A percentile compares a stretch with the other conserved stretches of the same genome.
Evolutionary conservation across 148 eudicot species (phyloP).

Genomic region (Rhododendron kiyosumense): DNA sequence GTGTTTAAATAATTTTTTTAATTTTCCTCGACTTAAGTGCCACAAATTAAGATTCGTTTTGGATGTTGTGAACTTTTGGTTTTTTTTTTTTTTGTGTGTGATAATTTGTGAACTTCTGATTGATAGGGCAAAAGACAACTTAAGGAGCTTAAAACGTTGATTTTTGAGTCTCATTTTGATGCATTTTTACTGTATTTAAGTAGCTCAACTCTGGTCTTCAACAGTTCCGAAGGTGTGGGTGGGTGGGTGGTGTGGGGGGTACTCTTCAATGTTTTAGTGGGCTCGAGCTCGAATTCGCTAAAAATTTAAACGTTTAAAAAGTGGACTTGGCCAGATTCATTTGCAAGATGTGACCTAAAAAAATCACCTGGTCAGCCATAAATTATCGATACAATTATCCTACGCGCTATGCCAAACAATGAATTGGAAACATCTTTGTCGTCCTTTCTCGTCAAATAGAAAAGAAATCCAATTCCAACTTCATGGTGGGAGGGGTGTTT

Average conservation of each 20-base stretch:
- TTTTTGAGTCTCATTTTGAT: background rate
- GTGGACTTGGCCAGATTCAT: too few species aligned
- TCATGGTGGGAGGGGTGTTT: background rate
- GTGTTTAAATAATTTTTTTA: too few species aligned
- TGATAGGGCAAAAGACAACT: background rate
- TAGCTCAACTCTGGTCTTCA: background rate
- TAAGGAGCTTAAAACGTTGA: background rate
- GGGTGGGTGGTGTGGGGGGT: too few species aligned
- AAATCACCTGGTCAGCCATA: too few species aligned
- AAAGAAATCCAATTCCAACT: constrained; percentile 11
- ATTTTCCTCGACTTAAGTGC: background rate
- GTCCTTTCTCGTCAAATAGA: background rate
- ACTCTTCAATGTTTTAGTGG: too few species aligned
- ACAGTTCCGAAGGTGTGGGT: too few species aligned
- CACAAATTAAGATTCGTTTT: background rate
- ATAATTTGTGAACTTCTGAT: too few species aligned
- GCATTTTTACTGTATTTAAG: background rate
- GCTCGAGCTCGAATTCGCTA: too few species aligned
- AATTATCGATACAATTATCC: background rate
- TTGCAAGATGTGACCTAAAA: too few species aligned
- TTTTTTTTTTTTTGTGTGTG: too few species aligned
- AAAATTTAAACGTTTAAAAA: too few species aligned
- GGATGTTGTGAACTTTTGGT: too few species aligned
- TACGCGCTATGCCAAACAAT: background rate
- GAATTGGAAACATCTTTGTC: background rate